phyloP scores from a whole-genome alignment of 768 basidiomycete genomes.

The Agrocybe chaxingu region DNA sequence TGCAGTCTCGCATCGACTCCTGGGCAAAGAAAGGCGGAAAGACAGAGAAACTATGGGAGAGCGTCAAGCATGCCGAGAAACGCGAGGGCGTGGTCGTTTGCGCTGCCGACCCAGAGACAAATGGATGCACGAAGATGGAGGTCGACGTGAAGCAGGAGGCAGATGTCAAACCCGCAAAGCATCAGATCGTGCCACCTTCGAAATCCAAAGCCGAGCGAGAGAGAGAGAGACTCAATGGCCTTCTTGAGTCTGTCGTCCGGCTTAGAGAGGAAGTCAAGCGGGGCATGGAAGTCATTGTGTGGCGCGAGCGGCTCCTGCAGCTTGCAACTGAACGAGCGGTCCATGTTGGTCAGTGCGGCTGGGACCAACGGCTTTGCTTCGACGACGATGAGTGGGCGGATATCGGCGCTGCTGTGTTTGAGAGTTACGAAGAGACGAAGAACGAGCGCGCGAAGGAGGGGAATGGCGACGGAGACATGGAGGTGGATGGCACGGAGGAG shows the following conservation, averaged over 20 bases:
- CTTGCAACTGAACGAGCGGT: constrained; percentile 68
- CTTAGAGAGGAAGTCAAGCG: constrained; percentile 64
- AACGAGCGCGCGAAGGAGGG: constrained; percentile 33
- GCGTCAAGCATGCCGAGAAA: constrained; percentile 64
- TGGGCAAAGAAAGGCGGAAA: constrained; percentile 65
- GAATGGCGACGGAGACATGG: constrained; percentile 33
- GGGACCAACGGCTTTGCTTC: constrained; percentile 83
- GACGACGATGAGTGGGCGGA: constrained; percentile 79
- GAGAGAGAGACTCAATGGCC: constrained; percentile 45
- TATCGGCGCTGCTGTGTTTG: constrained; percentile 61
- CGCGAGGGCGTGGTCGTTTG: constrained; percentile 68
- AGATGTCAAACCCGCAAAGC: constrained; percentile 12
- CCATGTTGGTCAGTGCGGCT: constrained; percentile 73
- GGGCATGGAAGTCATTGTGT: constrained; percentile 64
- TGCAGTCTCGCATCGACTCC: constrained; percentile 59
- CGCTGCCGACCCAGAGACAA: constrained; percentile 24
- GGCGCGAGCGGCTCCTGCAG: constrained; percentile 68
- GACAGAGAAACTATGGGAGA: constrained; percentile 67
- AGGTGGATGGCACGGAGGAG: constrained; percentile 39
- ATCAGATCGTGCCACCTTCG: constrained; percentile 25
- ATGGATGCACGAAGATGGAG: constrained; percentile 11
- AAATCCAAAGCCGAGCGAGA: constrained; percentile 54
- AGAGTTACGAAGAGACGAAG: constrained; percentile 58
- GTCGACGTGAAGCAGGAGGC: constrained; percentile 19
- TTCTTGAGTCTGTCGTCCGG: constrained; percentile 55